Evolutionary conservation across 208 protist genomes (phyloP), one percentile per base, ranked within the genome.

Genomic region (Acanthamoeba healyi): DNA sequence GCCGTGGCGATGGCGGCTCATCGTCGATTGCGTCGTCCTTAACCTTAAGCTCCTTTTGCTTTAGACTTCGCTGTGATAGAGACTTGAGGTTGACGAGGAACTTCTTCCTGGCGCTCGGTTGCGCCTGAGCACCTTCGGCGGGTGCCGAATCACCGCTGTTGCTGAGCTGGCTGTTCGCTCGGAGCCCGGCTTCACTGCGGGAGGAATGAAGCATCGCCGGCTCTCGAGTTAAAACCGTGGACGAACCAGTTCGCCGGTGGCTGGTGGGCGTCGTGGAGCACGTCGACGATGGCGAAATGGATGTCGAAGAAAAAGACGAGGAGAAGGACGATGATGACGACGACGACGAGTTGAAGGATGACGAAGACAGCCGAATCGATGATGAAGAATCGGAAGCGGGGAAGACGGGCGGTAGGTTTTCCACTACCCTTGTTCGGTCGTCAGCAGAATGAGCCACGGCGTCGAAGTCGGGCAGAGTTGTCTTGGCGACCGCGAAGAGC

Each of bases 41-140:
- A 0, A 42, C 65, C 65, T 74, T 74, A 10, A 74, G 15, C 9
- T 34, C n/a, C 32, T 74, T 42, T 32, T 54, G 49, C 22, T 44
- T 77, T 32, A 42, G 14, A 5, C 36, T 77, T 44, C 67, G 67
- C 67, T 77, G 67, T 0, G 67, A 77, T 14, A 77, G 7, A 5
- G 67, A 46, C 22, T 26, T 77, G 36, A 77, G 67, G 67, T 44
- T 77, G 36, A 44, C 36, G 26, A 77, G 29, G 67, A 77, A 77
- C 34, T 44, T 77, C 15, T 26, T 38, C 67, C 46, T 77, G 36
- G 36, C 17, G 36, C 34, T 44, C 17, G 61, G 0, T 34, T 67
- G n/a, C 7, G n/a, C 12, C 61, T 24, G 22, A 15, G 24, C 61
- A 12, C n/a, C 29, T 2, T 67, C 61, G 61, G 22, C 10, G 4